Base-by-base conservation (phyloP, 208 protist genomes). In the Acanthamoeba pearcei region DNA sequence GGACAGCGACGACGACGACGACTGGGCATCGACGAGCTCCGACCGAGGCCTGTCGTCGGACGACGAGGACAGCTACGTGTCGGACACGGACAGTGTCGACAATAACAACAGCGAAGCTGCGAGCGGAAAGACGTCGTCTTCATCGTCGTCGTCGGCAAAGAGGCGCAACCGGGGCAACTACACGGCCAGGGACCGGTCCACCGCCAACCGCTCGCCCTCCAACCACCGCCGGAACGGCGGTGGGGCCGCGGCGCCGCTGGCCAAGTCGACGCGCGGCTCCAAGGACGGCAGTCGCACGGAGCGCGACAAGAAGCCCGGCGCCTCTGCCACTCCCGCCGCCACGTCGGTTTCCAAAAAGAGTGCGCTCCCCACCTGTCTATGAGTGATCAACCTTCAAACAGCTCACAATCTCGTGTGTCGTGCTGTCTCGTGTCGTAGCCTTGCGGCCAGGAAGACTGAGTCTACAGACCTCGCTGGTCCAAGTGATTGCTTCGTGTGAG, bases 51-150 rank as follows among this genome's bases (percentile, higher is more conserved):
- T 22, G 19, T 22, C 62, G 24, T 22, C 19, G 24, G 70, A 80
- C 38, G 70, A 80, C 70, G 70, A 80, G 32, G 70, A 80, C 62
- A 68, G 62, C 62, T 68, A 68, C 24, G 62, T 68, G 62, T 68
- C 62, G 62, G 62, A 68, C 62, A 57, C 53, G 53, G 62, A 68
- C 27, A 68, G 62, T 22, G 62, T 68, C 62, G 62, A 68, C 62
- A 68, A 68, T 27, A 68, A 6, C 17, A 22, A 13, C 17, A 57
- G 53, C 6, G 62, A 68, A 68, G 62, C 9, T 13, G 60, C 3
- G 22, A 3, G 4, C 10, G 57, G 57, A 3, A 62, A 62, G 62
- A 68, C 24, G 17, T 22, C 62, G 62, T 68, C 62, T 68, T 68
- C 62, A 24, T 68, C 62, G 62, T 22, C 53, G 17, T 57, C 53